Base-by-base conservation (phyloP, 352 stramenopile genomes). In the Phytophthora citricola region DNA sequence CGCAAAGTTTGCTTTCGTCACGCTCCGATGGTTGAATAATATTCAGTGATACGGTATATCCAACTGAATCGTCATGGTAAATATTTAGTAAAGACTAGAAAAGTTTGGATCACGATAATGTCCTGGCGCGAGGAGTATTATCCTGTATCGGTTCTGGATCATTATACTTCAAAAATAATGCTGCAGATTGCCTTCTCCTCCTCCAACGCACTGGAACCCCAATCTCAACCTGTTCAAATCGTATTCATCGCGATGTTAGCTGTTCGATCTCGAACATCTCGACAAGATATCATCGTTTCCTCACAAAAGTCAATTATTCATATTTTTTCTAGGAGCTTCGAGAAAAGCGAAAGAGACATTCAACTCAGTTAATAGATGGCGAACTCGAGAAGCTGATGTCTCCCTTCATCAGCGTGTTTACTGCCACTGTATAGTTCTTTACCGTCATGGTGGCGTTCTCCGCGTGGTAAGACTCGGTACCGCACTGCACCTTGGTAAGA, bases 401-500 rank as follows among this genome's bases (percentile, higher is more conserved):
- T 53, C 58, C 48, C 7, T 53, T 39, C 11, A 66, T 47, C 9
- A 59, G 32, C 15, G 48, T 59, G 34, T 56, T 62, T n/a, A 59
- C 46, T 3, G 54, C 59, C 7, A 69, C 59, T 24, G 50, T 64
- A 44, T 73, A 70, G 26, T 43, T 20, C 3, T 47, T 62, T 27
- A 73, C 66, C 10, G 34, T 60, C 44, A 75, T 58, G 39, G 46
- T 67, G 38, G 62, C 61, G 31, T 71, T 74, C 7, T 58, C 62
- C 4, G 46, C 57, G 39, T 68, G 51, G 52, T 74, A 73, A 17
- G 64, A 44, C 36, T 70, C 64, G 8, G 69, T 77, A 39, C 69
- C 69, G 36, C 60, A 78, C 56, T 78, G 59, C 38, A 78, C 46
- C 26, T 57, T 69, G 15, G 58, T 75, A 7, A 78, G 55, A 52